Evolutionary conservation across 169 alveolate species (phyloP).

Genomic region (Cryptosporidium muris): DNA sequence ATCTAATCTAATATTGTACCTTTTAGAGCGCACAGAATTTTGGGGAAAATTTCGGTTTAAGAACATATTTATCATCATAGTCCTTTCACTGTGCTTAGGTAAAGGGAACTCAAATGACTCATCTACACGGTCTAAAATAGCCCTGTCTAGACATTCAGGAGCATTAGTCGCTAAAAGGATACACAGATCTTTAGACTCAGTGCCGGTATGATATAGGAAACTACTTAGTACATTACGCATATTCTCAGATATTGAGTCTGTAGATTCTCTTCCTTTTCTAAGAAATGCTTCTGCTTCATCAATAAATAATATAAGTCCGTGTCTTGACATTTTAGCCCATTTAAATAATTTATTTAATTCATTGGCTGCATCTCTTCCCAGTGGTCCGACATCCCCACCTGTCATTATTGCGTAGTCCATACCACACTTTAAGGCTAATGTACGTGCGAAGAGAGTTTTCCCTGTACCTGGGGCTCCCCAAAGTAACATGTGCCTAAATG

Average conservation of each 20-base stretch:
- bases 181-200: constrained; percentile 91
- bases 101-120: constrained; percentile 92
- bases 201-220: constrained; percentile 96
- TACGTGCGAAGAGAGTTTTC: constrained; percentile 91
- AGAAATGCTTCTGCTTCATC: constrained; percentile 99
- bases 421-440: constrained; percentile 90
- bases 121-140: constrained; percentile 93
- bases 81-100: constrained; percentile 90
- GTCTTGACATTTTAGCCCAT: constrained; percentile 93
- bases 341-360: constrained; percentile 94
- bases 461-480: constrained; percentile 98
- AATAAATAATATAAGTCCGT: constrained; percentile 92
- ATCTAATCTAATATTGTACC: constrained; percentile 75
- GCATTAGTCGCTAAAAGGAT: constrained; percentile 95
- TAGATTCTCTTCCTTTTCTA: constrained; percentile 86
- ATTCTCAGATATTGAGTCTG: constrained; percentile 84
- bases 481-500: constrained; percentile 89
- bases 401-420: constrained; percentile 93
- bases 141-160: constrained; percentile 92
- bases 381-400: constrained; percentile 98
- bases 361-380: constrained; percentile 92
- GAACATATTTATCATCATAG: constrained; percentile 89
- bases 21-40: constrained; percentile 73
- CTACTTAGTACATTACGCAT: constrained; percentile 90
- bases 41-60: constrained; percentile 86